Conservation (phyloP, 768 basidiomycete species). For the Boletus subparvulus region DNA sequence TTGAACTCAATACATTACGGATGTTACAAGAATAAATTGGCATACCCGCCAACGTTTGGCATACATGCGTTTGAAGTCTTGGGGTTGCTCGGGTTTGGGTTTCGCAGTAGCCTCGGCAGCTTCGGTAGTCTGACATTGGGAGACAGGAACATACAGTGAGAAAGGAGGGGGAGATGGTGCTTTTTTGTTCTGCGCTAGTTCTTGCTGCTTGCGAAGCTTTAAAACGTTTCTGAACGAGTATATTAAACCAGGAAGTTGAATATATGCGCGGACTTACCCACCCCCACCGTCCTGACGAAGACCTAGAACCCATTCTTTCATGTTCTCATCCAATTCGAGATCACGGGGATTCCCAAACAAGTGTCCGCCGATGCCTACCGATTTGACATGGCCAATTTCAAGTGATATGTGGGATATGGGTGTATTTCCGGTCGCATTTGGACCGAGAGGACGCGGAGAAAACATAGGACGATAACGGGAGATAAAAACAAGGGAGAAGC, state of each 20-base stretch:
- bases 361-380: slow-evolving; percentile 43
- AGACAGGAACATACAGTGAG: not conserved
- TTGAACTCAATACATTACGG: not conserved
- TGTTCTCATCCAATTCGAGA: slow-evolving; percentile 39
- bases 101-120: not conserved
- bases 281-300: slow-evolving; percentile 55
- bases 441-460: slow-evolving; percentile 48
- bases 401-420: slow-evolving; percentile 47
- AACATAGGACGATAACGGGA: slow-evolving; percentile 52
- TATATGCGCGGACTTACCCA: slow-evolving; percentile 45
- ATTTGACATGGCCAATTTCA: slow-evolving; percentile 46
- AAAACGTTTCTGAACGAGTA: slow-evolving; percentile 39
- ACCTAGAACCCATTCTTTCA: slow-evolving; percentile 56
- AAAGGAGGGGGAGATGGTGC: slow-evolving; percentile 10
- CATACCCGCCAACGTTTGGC: slow-evolving; percentile 29
- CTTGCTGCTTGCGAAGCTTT: slow-evolving; percentile 44
- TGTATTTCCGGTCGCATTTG: slow-evolving; percentile 37
- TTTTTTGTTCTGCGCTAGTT: slow-evolving; percentile 7
- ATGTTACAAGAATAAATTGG: not conserved
- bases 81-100: slow-evolving; percentile 2
- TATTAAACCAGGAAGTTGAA: slow-evolving; percentile 2
- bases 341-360: slow-evolving; percentile 52
- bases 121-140: not conserved
- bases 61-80: slow-evolving; percentile 15
- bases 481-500: slow-evolving; percentile 48